Conservation (phyloP, 2,329 filamentous ascomycete species). For the Harringtonia aguacate region DNA sequence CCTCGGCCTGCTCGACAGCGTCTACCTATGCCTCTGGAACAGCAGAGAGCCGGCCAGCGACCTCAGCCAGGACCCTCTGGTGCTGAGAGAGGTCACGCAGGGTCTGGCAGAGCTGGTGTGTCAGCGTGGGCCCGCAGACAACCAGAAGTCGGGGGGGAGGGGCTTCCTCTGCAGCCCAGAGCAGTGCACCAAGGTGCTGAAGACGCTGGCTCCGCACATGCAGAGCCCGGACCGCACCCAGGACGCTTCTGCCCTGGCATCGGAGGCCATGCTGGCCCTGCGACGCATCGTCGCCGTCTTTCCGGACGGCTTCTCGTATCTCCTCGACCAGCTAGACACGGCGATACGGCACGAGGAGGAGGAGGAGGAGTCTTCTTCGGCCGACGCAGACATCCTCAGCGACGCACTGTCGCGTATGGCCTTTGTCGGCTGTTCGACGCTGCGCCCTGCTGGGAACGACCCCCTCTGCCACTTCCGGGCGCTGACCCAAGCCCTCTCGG, state of each 20-base stretch:
- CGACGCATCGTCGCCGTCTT: constrained; percentile 6
- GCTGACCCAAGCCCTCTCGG: constrained; percentile 10
- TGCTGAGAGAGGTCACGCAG: constrained; percentile 29
- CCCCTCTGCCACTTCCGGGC: constrained; percentile 13
- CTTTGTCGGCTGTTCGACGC: constrained; percentile 36
- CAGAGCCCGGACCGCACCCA: not conserved
- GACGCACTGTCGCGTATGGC: constrained; percentile 33
- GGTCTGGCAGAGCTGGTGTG: constrained; percentile 34
- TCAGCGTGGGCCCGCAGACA: constrained; percentile 22
- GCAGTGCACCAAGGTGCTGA: constrained; percentile 14
- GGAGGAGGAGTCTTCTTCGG: not conserved
- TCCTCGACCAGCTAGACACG: constrained; percentile 1
- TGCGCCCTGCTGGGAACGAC: constrained; percentile 14
- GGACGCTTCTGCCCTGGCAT: constrained; percentile 4
- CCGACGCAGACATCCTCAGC: constrained; percentile 15
- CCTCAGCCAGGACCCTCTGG: constrained; percentile 21
- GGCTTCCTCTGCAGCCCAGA: constrained; percentile 23
- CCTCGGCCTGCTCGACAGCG: constrained; percentile 29
- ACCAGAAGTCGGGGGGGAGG: not conserved
- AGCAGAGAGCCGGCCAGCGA: constrained; percentile 14
- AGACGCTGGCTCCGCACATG: constrained; percentile 7
- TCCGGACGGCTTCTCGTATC: constrained; percentile 6
- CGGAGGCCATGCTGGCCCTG: constrained; percentile 10
- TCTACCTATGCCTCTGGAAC: constrained; percentile 28
- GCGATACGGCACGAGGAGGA: not conserved